Conservation (phyloP, 192 early-diverging fungal species). For the Linnemannia hyalina region DNA sequence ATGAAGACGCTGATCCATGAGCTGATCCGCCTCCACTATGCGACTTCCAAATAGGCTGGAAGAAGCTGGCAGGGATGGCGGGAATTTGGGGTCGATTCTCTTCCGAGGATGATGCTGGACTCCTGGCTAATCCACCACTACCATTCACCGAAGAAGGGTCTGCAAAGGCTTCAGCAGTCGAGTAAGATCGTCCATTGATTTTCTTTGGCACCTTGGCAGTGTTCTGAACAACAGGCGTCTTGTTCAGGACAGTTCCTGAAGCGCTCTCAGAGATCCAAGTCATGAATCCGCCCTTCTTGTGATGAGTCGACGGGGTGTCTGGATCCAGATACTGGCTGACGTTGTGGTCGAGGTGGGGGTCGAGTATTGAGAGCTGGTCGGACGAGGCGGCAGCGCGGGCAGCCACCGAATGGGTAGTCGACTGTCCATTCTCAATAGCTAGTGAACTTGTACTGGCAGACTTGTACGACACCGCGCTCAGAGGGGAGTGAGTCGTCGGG, state of each 20-base stretch:
- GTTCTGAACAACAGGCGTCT: slow-evolving; percentile 37
- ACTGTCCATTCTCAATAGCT: slow-evolving; percentile 40
- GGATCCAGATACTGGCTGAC: background rate
- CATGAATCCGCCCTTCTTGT: slow-evolving; percentile 40
- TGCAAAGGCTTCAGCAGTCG: slow-evolving; percentile 28
- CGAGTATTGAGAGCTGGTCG: slow-evolving; percentile 17
- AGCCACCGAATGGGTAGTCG: background rate
- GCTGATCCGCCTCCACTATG: slow-evolving; percentile 13
- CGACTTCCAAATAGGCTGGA: slow-evolving; percentile 50
- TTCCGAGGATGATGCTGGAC: slow-evolving; percentile 14
- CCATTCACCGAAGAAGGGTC: background rate
- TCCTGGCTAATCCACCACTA: slow-evolving; percentile 5
- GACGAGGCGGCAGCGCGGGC: slow-evolving; percentile 23
- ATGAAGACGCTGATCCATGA: background rate
- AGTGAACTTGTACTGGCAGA: slow-evolving; percentile 54
- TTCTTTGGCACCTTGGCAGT: slow-evolving; percentile 51
- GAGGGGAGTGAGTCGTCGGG: slow-evolving; percentile 16
- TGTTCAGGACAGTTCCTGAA: slow-evolving; percentile 45
- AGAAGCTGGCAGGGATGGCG: slow-evolving; percentile 52
- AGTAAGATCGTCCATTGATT: slow-evolving; percentile 25
- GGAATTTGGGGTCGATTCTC: slow-evolving; percentile 50
- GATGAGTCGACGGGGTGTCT: background rate
- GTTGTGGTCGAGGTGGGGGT: background rate
- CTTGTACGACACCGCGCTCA: slow-evolving; percentile 37
- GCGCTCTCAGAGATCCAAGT: slow-evolving; percentile 54